Base-by-base conservation (phyloP, 192 early-diverging fungal species). In the Podila epigama region DNA sequence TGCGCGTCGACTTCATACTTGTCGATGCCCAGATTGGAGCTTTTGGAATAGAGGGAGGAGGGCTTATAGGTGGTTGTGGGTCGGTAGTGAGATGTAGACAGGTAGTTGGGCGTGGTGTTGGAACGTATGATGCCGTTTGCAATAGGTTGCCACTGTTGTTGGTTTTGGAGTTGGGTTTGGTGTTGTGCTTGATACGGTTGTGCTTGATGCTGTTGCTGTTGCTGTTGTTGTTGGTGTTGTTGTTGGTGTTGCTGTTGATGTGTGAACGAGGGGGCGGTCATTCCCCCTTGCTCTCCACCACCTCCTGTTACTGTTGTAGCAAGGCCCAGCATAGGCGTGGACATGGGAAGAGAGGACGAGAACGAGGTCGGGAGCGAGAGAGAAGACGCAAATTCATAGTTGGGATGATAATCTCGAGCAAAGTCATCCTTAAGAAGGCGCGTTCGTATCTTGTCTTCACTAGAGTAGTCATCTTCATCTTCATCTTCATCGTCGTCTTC, bases 361-460 rank as follows among this genome's bases (percentile, higher is more conserved):
- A n/a, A n/a, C n/a, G n/a, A n/a, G n/a, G n/a, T n/a, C n/a, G n/a
- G n/a, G n/a, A n/a, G n/a, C n/a, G n/a, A n/a, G 11, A 25, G n/a
- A 1, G 50, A 36, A 4, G 53, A 36, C 0, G 25, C 28, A 25
- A 54, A 36, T 11, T 63, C 13, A 31, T 55, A 63, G 29, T 36
- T 63, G 7, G 69, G 69, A 20, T 36, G 16, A 29, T 70, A 70
- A 8, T 15, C 44, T 9, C 60, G 59, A 13, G 69, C 33, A 40
- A 70, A 70, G 55, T 52, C 15, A 25, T 70, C 69, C 29, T 63
- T 28, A 13, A 70, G 32, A 11, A 70, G 31, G 8, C 54, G 60
- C 1, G 60, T 63, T 29, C 34, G 60, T 7, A 70, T 54, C 12
- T 63, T 28, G 18, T 61, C 25, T 25, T 60, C 58, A 13, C 52